Base-by-base conservation (phyloP, 306 rosid species). In the Macrotyloma uniflorum region DNA sequence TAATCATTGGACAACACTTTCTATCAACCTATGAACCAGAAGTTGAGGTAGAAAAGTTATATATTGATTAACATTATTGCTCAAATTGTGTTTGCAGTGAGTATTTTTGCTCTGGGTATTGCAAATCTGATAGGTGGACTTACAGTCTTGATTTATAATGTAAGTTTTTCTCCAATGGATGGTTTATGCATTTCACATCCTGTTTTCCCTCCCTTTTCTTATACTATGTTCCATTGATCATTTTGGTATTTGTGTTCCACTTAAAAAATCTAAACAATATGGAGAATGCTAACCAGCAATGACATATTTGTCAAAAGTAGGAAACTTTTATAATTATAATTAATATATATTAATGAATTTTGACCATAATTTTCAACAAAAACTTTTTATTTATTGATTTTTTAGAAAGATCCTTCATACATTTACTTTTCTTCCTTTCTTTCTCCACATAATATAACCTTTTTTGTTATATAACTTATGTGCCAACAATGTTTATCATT, bases 101-200 rank as follows among this genome's bases (percentile, higher is more conserved):
- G 79, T 83, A 80, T 93, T 70, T 7, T 93, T 24, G 83, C 84
- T 79, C 88, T 90, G 81, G 86, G 91, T 55, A 30, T 89, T 81
- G 93, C 97, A 76, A 93, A 93, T 76, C 84, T 93, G 78, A 58
- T 93, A 0, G 91, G 96, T 16, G 97, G 97, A 75, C 83, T 93
- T 61, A 83, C 87, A 54, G 15, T 90, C 79, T 80, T 93, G 57
- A 83, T 74, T 67, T 91, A 90, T 66, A 75, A 87, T 38, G 96
- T 93, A 67, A 93, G 97, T 87, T 15, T 16, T 61, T 8, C 20
- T 65, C 13, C 33, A 53, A 5, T 20, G 14, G 14, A 50, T 18
- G 11, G 2, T 18, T 19, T 2, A 19, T 53, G 26, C 3, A 53
- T 18, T 53, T 53, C 59, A 8, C 4, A n/a, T 16, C 3, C 28